phyloP scores from a whole-genome alignment of 331 rosid species.

The Quercus lobata region DNA sequence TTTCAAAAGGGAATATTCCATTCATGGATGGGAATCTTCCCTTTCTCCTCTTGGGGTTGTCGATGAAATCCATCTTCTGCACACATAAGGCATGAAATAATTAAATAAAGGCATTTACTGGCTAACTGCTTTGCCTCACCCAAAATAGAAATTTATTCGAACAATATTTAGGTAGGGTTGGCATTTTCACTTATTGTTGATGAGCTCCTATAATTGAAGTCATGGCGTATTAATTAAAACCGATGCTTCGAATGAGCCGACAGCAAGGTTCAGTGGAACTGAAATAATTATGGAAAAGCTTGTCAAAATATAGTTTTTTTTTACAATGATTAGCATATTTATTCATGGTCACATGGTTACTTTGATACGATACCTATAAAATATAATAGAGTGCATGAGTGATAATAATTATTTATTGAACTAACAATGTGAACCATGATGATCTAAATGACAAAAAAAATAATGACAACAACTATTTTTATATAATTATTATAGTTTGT shows the following conservation, averaged over 20 bases:
- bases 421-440: not conserved
- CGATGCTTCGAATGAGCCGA: conserved; percentile 11
- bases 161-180: no score
- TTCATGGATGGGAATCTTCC: no score
- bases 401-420: not conserved
- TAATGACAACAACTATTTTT: not conserved
- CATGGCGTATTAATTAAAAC: not conserved
- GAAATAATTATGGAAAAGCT: not conserved
- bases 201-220: not conserved
- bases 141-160: no score
- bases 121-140: no score
- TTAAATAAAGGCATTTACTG: no score
- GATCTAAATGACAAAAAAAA: not conserved
- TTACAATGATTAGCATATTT: not conserved
- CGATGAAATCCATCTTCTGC: no score
- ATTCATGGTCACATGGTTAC: not conserved
- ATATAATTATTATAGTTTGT: not conserved
- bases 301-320: conserved; percentile 2
- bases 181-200: no score
- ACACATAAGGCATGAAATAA: no score
- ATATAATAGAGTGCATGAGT: not conserved
- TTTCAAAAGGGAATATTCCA: no score
- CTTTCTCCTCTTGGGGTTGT: no score
- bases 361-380: not conserved
- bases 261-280: not conserved